These are phyloP conservation scores for Aspergillus mulundensis DNA, from an alignment of 495 filamentous ascomycete genomes.

Conservation along the genomic window DNA sequence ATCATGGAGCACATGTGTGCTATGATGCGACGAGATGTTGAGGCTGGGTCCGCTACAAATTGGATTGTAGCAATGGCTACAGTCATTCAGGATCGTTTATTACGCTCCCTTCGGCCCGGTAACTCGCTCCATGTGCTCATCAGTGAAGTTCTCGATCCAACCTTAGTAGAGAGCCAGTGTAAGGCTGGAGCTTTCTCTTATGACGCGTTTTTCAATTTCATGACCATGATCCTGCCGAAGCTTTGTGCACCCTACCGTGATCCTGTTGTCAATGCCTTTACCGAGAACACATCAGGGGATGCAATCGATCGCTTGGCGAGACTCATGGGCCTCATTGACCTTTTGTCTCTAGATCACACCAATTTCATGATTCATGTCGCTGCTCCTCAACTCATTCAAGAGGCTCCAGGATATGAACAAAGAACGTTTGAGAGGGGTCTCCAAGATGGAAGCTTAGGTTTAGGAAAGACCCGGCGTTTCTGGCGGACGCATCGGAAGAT, in stretches of 20 bases:
- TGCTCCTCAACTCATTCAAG: slow-evolving; percentile 75
- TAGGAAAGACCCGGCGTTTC: slow-evolving; percentile 61
- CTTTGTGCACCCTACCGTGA: slow-evolving; percentile 92
- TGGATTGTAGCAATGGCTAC: slow-evolving; percentile 85
- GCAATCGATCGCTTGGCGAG: slow-evolving; percentile 80
- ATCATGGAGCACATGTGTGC: slow-evolving; percentile 65
- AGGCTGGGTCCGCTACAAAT: slow-evolving; percentile 61
- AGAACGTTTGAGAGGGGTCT: slow-evolving; percentile 69
- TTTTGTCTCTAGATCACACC: slow-evolving; percentile 89
- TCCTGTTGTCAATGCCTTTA: slow-evolving; percentile 72
- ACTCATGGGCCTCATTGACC: slow-evolving; percentile 80
- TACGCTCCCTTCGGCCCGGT: slow-evolving; percentile 72
- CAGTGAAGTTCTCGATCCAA: slow-evolving; percentile 77
- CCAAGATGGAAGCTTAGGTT: slow-evolving; percentile 54
- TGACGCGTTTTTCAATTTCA: slow-evolving; percentile 86
- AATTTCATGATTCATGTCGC: slow-evolving; percentile 85
- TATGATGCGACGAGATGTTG: slow-evolving; percentile 71
- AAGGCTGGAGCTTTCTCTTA: slow-evolving; percentile 84
- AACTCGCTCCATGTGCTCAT: slow-evolving; percentile 81
- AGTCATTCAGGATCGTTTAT: slow-evolving; percentile 75
- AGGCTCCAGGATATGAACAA: slow-evolving; percentile 77
- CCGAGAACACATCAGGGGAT: slow-evolving; percentile 69
- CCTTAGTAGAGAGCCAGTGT: slow-evolving; percentile 72
- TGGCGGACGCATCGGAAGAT: slow-evolving; percentile 68
- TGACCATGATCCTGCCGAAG: slow-evolving; percentile 82